These are phyloP conservation scores for Populus davidiana DNA, from an alignment of 345 rosid species.

Conservation along the genomic window DNA sequence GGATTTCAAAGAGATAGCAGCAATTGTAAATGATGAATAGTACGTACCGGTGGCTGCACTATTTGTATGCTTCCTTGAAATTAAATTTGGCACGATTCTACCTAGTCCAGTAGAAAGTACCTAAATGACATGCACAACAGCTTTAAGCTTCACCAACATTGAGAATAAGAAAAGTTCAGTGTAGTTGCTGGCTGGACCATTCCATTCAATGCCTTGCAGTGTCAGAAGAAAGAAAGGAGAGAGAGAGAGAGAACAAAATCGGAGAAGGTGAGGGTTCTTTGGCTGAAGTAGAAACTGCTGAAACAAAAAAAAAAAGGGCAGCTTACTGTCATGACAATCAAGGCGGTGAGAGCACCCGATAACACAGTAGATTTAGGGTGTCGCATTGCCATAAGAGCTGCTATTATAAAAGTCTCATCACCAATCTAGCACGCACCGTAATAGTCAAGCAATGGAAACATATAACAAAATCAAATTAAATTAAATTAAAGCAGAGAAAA, in stretches of 20 bases:
- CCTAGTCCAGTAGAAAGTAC: slow-evolving; percentile 99
- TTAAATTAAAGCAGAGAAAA: background rate
- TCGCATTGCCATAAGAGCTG: slow-evolving; percentile 99
- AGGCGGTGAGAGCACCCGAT: slow-evolving; percentile 88
- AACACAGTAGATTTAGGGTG: slow-evolving; percentile 92
- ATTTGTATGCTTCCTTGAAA: slow-evolving; percentile 97
- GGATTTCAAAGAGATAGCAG: background rate
- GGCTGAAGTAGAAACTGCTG: background rate
- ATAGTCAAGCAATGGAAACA: background rate
- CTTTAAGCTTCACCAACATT: slow-evolving; percentile 14
- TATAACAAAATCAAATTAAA: background rate
- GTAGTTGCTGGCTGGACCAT: slow-evolving; percentile 4
- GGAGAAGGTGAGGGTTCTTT: background rate
- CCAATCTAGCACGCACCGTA: slow-evolving; percentile 57
- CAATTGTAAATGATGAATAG: background rate
- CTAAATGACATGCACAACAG: slow-evolving; percentile 38
- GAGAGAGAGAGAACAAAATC: background rate
- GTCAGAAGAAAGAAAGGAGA: background rate
- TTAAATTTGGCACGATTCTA: slow-evolving; percentile 96
- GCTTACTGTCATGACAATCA: slow-evolving; percentile 96
- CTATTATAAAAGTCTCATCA: slow-evolving; percentile 98
- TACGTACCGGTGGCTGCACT: slow-evolving; percentile 89
- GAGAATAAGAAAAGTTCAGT: slow-evolving; percentile 10
- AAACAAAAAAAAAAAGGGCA: background rate
- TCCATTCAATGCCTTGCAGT: background rate